These are phyloP conservation scores for Lumnitzera racemosa DNA, from an alignment of 345 rosid genomes.

Conservation along the genomic window DNA sequence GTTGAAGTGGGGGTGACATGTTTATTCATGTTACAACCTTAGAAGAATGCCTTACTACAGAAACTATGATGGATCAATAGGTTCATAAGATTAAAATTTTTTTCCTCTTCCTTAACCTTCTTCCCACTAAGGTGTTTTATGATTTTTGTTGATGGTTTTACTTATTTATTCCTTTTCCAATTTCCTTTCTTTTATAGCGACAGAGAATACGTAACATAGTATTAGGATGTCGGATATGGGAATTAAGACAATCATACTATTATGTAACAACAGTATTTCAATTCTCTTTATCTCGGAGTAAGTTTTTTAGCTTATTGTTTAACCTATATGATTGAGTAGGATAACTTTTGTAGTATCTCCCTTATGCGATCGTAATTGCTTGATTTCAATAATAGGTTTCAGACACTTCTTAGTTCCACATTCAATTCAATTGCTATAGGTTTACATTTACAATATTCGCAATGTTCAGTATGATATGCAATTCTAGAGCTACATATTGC, in stretches of 20 bases:
- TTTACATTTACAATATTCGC: no score
- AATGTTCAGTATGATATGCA: no score
- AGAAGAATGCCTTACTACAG: constrained; percentile 68
- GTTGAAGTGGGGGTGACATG: constrained; percentile 85
- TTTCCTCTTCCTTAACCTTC: not conserved
- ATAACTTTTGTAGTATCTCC: no score
- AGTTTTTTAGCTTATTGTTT: not conserved
- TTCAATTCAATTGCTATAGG: no score
- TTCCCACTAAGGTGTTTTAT: not conserved
- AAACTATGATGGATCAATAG: constrained; percentile 84
- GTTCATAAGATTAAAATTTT: constrained; percentile 65
- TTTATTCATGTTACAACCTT: constrained; percentile 44
- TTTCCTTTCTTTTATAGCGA: constrained; percentile 98
- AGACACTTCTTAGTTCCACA: no score
- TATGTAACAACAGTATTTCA: constrained; percentile 79
- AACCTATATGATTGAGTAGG: not conserved
- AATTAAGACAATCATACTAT: constrained; percentile 63
- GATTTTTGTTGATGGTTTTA: not conserved
- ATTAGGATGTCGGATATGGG: constrained; percentile 97
- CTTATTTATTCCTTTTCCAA: constrained; percentile 28
- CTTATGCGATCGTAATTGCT: no score
- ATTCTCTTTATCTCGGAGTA: not conserved
- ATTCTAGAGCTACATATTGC: no score
- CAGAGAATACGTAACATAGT: constrained; percentile 81
- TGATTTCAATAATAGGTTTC: no score